Conservation (phyloP, 2,329 filamentous ascomycete species). For the Neonectria faginata region DNA sequence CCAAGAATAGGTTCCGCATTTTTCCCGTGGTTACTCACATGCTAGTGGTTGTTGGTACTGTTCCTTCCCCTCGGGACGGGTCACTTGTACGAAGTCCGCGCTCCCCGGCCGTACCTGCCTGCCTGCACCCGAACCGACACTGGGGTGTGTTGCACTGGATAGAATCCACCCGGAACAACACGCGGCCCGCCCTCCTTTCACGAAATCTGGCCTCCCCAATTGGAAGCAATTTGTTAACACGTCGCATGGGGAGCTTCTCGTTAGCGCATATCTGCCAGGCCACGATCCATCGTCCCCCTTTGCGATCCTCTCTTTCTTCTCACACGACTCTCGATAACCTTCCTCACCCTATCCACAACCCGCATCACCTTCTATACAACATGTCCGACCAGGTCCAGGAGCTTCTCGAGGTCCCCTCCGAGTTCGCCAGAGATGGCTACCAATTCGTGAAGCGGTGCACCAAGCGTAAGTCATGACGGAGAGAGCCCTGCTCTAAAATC, state of each 20-base stretch:
- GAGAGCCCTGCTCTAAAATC: constrained; percentile 10
- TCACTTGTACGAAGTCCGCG: neutral
- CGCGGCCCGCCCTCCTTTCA: constrained; percentile 10
- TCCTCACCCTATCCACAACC: neutral
- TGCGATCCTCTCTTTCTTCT: constrained; percentile 18
- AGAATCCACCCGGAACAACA: constrained; percentile 14
- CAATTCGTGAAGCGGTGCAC: constrained; percentile 73
- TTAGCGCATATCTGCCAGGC: constrained; percentile 15
- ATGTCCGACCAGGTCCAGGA: constrained; percentile 78
- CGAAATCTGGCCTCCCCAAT: constrained; percentile 28
- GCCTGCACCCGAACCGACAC: neutral
- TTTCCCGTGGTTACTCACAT: neutral
- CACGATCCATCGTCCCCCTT: constrained; percentile 7
- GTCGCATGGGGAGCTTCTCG: constrained; percentile 25
- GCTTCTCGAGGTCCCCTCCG: constrained; percentile 74
- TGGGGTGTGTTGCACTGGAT: neutral
- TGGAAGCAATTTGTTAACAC: constrained; percentile 27
- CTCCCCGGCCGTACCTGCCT: neutral
- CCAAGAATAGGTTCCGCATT: neutral
- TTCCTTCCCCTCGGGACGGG: neutral
- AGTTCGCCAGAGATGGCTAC: constrained; percentile 72
- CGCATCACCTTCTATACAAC: constrained; percentile 40
- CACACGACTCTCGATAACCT: constrained; percentile 6
- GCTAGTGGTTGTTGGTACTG: neutral
- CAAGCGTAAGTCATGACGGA: constrained; percentile 62